Base-by-base conservation (phyloP, 1,284 basidiomycete genomes). In the Volvariella volvacea region DNA sequence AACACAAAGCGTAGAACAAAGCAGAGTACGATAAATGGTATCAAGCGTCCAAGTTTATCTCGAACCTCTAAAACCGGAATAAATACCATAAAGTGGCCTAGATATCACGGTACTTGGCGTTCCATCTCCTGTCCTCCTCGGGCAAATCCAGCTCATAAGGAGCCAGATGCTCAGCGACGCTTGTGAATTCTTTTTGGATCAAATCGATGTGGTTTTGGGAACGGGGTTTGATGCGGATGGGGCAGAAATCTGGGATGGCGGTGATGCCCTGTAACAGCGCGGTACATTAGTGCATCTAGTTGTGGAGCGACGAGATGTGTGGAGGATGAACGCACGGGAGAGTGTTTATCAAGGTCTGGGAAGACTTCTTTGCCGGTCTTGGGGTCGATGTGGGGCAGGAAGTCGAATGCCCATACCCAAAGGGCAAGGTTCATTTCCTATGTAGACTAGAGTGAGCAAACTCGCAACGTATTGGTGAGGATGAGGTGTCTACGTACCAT, bases 401-500 rank as follows among this genome's bases (percentile, higher is more conserved):
- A 45, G 7, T 53, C 43, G 30, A 55, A 53, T 3, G 40, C 53
- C 52, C 53, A 53, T 17, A 55, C 38, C 17, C 53, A 43, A 22
- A 51, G 52, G 19, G 50, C 36, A n/a, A 43, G 41, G 33, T 48
- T 52, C 14, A 50, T 36, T 48, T 51, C 51, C 50, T 53, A 36
- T 22, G 21, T 41, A 37, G 12, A 28, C 25, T 6, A 28, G 25
- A 28, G 25, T 28, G 6, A 12, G 25, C 25, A 28, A 28, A 6
- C 6, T 6, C 25, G 6, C 12, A 12, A 28, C 25, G 25, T 28
- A 28, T 6, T 6, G 25, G 25, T 28, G 12, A 28, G 25, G 12
- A 6, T 28, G n/a, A n/a, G n/a, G n/a, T n/a, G n/a, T n/a, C 6
- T 8, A 28, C 45, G 14, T 15, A 54, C 53, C 4, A 55, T 19